Conservation (phyloP, 441 rosid species). For the Sinapis alba region DNA sequence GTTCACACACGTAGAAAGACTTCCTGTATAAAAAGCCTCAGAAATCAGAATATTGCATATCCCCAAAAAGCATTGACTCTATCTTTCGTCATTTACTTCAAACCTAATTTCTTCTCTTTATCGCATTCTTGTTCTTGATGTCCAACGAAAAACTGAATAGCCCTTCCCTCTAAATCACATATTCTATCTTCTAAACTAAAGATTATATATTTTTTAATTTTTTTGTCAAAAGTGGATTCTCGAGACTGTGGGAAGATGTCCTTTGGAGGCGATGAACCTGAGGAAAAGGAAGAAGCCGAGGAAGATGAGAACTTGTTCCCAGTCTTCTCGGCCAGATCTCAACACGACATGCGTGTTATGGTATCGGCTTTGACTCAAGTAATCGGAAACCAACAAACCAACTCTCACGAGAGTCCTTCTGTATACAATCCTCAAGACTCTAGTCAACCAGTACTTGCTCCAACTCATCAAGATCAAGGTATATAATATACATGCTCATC, state of each 20-base stretch:
- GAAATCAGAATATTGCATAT: background rate
- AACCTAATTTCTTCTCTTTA: slow-evolving; percentile 17
- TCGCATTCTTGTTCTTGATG: slow-evolving; percentile 20
- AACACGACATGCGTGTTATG: slow-evolving; percentile 71
- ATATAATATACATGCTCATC: slow-evolving; percentile 9
- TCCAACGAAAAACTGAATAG: slow-evolving; percentile 5
- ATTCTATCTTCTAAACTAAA: background rate
- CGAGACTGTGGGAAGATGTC: slow-evolving; percentile 35
- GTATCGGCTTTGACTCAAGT: slow-evolving; percentile 82
- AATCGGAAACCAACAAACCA: slow-evolving; percentile 48
- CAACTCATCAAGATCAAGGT: slow-evolving; percentile 61
- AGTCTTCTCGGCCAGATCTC: slow-evolving; percentile 64
- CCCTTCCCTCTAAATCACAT: slow-evolving; percentile 14
- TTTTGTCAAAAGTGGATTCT: slow-evolving; percentile 24
- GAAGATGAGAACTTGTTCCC: slow-evolving; percentile 50
- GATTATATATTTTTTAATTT: background rate
- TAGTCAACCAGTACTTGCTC: slow-evolving; percentile 38
- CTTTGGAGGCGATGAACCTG: slow-evolving; percentile 49
- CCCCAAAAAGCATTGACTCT: slow-evolving; percentile 21
- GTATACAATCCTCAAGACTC: slow-evolving; percentile 34
- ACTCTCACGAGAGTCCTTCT: slow-evolving; percentile 26
- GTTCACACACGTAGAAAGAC: slow-evolving; percentile 38
- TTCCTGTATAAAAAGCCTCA: slow-evolving; percentile 19
- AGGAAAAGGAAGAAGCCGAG: slow-evolving; percentile 49
- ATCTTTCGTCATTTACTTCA: slow-evolving; percentile 19